phyloP scores from a whole-genome alignment of 345 rosid species.

The Diplotaxis tenuifolia region DNA sequence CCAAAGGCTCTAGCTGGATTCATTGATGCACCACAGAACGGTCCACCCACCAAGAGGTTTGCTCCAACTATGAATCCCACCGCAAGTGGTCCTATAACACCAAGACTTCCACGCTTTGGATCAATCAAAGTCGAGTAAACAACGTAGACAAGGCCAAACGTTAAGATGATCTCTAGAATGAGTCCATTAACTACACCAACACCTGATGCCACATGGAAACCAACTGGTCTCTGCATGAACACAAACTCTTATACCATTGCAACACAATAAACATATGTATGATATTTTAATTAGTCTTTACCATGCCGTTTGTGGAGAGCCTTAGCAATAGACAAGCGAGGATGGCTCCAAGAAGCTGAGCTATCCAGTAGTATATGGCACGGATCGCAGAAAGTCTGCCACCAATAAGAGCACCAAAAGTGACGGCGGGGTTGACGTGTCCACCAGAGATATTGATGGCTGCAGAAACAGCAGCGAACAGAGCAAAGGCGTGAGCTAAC shows the following conservation, averaged over 20 bases:
- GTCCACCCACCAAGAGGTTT: slow-evolving; percentile 37
- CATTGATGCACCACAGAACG: slow-evolving; percentile 40
- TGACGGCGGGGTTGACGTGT: slow-evolving; percentile 78
- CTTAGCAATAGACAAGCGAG: slow-evolving; percentile 57
- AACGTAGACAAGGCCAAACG: slow-evolving; percentile 35
- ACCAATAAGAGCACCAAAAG: slow-evolving; percentile 71
- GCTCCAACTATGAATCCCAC: slow-evolving; percentile 37
- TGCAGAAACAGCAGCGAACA: slow-evolving; percentile 59
- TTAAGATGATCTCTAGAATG: slow-evolving; percentile 34
- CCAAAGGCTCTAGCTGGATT: slow-evolving; percentile 47
- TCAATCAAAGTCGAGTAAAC: slow-evolving; percentile 37
- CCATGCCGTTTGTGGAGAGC: slow-evolving; percentile 67
- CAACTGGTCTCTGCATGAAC: slow-evolving; percentile 58
- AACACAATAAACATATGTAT: not conserved
- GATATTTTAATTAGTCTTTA: slow-evolving; percentile 26
- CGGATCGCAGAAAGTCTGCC: slow-evolving; percentile 60
- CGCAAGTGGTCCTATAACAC: slow-evolving; percentile 38
- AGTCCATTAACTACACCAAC: slow-evolving; percentile 47
- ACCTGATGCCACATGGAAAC: slow-evolving; percentile 53
- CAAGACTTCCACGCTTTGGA: slow-evolving; percentile 39
- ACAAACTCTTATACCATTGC: not conserved
- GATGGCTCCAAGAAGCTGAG: slow-evolving; percentile 71
- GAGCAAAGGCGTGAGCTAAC: slow-evolving; percentile 64
- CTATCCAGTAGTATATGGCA: slow-evolving; percentile 66
- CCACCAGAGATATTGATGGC: slow-evolving; percentile 71